Evolutionary conservation across 1,139 yeast species (phyloP), one percentile per base, ranked within the genome.

Genomic region (Scheffersomyces illinoinensis): DNA sequence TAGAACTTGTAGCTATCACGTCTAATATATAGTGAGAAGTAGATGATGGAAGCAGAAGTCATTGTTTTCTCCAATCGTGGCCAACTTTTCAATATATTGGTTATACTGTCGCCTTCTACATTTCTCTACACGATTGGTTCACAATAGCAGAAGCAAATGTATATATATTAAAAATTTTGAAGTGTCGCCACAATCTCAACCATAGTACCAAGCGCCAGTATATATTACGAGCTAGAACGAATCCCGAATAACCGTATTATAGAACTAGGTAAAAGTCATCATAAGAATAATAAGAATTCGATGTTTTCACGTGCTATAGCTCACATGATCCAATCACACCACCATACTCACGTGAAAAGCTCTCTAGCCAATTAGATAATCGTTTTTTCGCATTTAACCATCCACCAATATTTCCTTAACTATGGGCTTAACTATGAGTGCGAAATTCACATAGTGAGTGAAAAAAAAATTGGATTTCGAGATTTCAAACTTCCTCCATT

Each of bases 291-390:
- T 2, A 10, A 33, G 10, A 33, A 12, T 33, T 33, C 17, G 43
- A 33, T 33, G 10, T 33, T 12, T 33, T 33, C 43, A 33, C 43
- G 43, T 33, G 43, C 14, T 4, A 12, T 14, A 8, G 43, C 14
- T 33, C 43, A 33, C 43, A 33, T 12, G 10, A 8, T 33, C 23
- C 8, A 20, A 19, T 21, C 33, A 47, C 43, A 12, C 48, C 47
- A 24, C 21, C 26, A 24, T 18, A n/a, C 33, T 53, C 52, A 23
- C 53, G 43, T 20, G 47, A 8, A 18, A 21, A 23, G 20, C n/a
- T 33, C 23, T 48, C 52, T 59, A 68, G 62, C 76, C 77, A 73
- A 73, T 73, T 60, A 68, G 64, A 68, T 56, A 53, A 57, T 50
- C 59, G 69, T 61, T 65, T 71, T 71, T 71, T 71, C 75, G 62